These are phyloP conservation scores for Cinchona pubescens DNA, from an alignment of 257 asterid species.

Conservation along the genomic window DNA sequence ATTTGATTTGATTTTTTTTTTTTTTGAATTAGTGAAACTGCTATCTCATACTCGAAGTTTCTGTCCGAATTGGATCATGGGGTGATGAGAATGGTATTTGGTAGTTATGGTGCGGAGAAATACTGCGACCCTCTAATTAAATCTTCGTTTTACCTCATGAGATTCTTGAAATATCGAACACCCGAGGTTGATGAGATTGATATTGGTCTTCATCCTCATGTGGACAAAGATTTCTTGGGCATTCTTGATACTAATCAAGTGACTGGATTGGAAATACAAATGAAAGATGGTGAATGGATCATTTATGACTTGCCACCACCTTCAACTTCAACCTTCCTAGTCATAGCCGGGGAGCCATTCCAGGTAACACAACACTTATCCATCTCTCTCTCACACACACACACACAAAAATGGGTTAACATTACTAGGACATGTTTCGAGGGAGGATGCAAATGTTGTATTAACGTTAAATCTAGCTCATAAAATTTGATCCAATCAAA, in stretches of 20 bases:
- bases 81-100: constrained; percentile 57
- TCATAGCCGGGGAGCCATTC: constrained; percentile 75
- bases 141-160: constrained; percentile 43
- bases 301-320: constrained; percentile 44
- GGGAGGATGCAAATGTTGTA: no score
- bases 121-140: constrained; percentile 37
- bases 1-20: neutral
- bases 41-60: constrained; percentile 45
- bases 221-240: constrained; percentile 67
- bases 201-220: constrained; percentile 62
- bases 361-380: constrained; percentile 35
- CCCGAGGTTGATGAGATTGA: constrained; percentile 39
- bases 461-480: no score
- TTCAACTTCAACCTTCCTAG: constrained; percentile 48
- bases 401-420: no score
- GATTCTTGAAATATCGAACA: constrained; percentile 59
- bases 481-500: no score
- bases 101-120: constrained; percentile 59
- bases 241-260: constrained; percentile 58
- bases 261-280: constrained; percentile 58
- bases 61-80: constrained; percentile 52
- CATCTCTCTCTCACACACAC: neutral
- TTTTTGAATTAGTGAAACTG: constrained; percentile 31
- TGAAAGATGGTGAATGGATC: constrained; percentile 60
- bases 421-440: no score